Evolutionary conservation across 345 rosid species (phyloP).

Genomic region (Gossypium sturtianum): DNA sequence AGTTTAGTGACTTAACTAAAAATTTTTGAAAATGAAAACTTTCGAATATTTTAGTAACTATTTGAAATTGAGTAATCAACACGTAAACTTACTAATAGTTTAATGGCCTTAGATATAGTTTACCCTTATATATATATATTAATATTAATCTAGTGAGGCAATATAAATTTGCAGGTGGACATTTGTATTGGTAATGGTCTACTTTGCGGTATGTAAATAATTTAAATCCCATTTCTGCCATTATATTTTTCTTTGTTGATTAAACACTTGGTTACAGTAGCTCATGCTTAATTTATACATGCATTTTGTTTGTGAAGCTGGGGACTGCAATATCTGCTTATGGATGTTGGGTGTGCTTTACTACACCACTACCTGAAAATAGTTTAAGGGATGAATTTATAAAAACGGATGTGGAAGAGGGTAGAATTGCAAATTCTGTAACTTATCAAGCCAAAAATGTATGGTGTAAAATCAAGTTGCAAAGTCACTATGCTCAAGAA

Average conservation of each 20-base stretch:
- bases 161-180: conserved; percentile 71
- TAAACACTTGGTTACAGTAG: no score
- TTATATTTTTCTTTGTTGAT: not conserved
- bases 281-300: not conserved
- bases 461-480: conserved; percentile 34
- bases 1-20: no score
- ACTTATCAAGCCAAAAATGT: conserved; percentile 15
- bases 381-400: conserved; percentile 18
- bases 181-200: conserved; percentile 63
- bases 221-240: not conserved
- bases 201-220: conserved; percentile 68
- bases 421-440: not conserved
- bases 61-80: no score
- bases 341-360: conserved; percentile 56
- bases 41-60: no score
- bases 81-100: no score
- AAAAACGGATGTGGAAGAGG: conserved; percentile 25
- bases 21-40: no score
- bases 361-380: conserved; percentile 16
- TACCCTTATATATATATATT: no score
- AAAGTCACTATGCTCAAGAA: conserved; percentile 34
- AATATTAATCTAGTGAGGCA: not conserved
- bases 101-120: not conserved
- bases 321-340: conserved; percentile 60
- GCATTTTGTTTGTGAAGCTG: conserved; percentile 32